Evolutionary conservation across 345 rosid genomes (phyloP).

Genomic region (Abelmoschus esculentus): DNA sequence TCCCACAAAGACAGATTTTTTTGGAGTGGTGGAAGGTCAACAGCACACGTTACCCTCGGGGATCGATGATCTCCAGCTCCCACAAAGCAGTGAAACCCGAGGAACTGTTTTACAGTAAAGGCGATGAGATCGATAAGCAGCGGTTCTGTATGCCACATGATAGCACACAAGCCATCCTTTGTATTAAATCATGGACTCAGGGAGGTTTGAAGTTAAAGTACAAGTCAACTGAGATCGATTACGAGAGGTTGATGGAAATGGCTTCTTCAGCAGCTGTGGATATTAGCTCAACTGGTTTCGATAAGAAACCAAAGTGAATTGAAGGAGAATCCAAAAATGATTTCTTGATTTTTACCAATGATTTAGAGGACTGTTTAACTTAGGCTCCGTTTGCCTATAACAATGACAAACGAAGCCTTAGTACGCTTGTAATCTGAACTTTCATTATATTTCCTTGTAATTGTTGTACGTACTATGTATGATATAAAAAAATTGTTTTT

Average conservation of each 20-base stretch:
- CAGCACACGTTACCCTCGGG: slow-evolving; percentile 75
- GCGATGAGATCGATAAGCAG: slow-evolving; percentile 68
- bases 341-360: not conserved
- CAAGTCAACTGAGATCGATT: slow-evolving; percentile 69
- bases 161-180: slow-evolving; percentile 58
- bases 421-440: not conserved
- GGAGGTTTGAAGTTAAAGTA: slow-evolving; percentile 67
- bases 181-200: slow-evolving; percentile 81
- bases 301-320: slow-evolving; percentile 49
- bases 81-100: slow-evolving; percentile 71
- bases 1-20: slow-evolving; percentile 76
- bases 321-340: not conserved
- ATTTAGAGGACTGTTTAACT: not conserved
- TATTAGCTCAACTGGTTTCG: slow-evolving; percentile 24
- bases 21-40: slow-evolving; percentile 94
- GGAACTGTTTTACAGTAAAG: slow-evolving; percentile 63
- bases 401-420: no score
- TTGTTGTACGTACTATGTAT: slow-evolving; percentile 26
- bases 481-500: slow-evolving; percentile 2
- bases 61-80: no score
- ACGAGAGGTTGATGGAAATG: slow-evolving; percentile 74
- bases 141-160: slow-evolving; percentile 67
- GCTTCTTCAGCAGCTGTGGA: slow-evolving; percentile 44
- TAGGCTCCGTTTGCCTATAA: not conserved
- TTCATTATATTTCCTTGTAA: not conserved